Evolutionary conservation across 805 yeast species (phyloP).

Genomic region (Metschnikowia hibisci): DNA sequence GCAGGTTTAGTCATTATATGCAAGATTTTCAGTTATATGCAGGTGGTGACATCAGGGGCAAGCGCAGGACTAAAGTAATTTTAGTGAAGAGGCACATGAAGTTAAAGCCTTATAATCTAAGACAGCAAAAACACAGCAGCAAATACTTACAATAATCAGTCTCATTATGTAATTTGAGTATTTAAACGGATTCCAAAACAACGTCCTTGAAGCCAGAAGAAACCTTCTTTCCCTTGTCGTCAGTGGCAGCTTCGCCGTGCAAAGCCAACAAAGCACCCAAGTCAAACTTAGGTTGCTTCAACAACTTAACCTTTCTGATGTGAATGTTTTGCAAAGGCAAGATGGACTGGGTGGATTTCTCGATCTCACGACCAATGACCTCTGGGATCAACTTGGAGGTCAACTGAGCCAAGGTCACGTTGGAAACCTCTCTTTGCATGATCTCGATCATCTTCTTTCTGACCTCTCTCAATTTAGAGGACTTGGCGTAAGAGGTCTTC

Average conservation of each 20-base stretch:
- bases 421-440: slow-evolving; percentile 93
- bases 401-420: slow-evolving; percentile 93
- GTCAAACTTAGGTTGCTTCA: slow-evolving; percentile 98
- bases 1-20: too few relatives aligned
- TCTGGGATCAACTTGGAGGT: slow-evolving; percentile 97
- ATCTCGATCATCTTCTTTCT: slow-evolving; percentile 96
- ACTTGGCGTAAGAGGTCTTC: slow-evolving; percentile 97
- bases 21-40: too few relatives aligned
- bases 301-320: slow-evolving; percentile 97
- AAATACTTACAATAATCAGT: neutral
- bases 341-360: slow-evolving; percentile 91
- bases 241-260: slow-evolving; percentile 90
- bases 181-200: slow-evolving; percentile 92
- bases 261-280: slow-evolving; percentile 93
- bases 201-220: slow-evolving; percentile 98
- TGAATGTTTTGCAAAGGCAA: slow-evolving; percentile 98
- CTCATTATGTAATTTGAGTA: slow-evolving; percentile 4
- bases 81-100: too few relatives aligned
- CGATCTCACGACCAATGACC: slow-evolving; percentile 97
- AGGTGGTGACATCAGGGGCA: too few relatives aligned
- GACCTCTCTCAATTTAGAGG: slow-evolving; percentile 94
- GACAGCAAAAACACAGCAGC: neutral
- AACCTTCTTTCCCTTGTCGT: slow-evolving; percentile 97
- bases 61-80: too few relatives aligned
- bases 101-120: too few relatives aligned